Base-by-base conservation (phyloP, 2,329 filamentous ascomycete genomes). In the Colletotrichum zoysiae region DNA sequence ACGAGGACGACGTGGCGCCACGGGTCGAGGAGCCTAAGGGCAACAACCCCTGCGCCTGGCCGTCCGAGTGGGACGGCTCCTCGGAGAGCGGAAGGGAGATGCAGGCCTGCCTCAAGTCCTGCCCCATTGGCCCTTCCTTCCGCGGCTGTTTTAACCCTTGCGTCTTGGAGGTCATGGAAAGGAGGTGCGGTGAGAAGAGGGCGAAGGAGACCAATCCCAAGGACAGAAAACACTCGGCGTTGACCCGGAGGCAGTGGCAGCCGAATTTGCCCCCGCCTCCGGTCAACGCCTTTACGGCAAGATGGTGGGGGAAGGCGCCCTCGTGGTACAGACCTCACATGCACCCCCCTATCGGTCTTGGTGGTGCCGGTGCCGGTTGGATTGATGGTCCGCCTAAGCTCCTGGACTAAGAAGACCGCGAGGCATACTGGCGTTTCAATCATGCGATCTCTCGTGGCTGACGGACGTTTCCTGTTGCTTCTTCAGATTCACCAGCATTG, bases 381-480 rank as follows among this genome's bases (percentile, higher is more conserved):
- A 38, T 38, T 38, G 2, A 9, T 1, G 35, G 11, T 1, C 9
- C 7, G 11, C 8, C 7, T 9, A 38, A 9, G 35, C 11, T 40
- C 38, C 38, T 40, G 38, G 38, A 40, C 50, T 7, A 30, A 53
- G 26, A 30, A 26, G 9, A 3, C 23, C 3, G 26, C 14, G 23
- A 18, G 23, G 26, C 26, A 53, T 26, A 5, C 20, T 3, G 12
- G 5, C 6, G 12, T 33, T 53, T 33, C 9, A 1, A 33, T 12
- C 16, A 33, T 4, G 3, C 2, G 12, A 20, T 9, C 16, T 33
- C 1, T 18, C 38, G 0, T 6, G 14, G 1, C 7, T 23, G 1
- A 23, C 14, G 14, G 14, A 20, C 2, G 5, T 20, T 20, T 2
- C 3, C 26, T 33, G 50, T 33, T 16, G 7, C 26, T 53, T 33